phyloP scores from a whole-genome alignment of 345 rosid genomes.

The Eucalyptus caleyi region DNA sequence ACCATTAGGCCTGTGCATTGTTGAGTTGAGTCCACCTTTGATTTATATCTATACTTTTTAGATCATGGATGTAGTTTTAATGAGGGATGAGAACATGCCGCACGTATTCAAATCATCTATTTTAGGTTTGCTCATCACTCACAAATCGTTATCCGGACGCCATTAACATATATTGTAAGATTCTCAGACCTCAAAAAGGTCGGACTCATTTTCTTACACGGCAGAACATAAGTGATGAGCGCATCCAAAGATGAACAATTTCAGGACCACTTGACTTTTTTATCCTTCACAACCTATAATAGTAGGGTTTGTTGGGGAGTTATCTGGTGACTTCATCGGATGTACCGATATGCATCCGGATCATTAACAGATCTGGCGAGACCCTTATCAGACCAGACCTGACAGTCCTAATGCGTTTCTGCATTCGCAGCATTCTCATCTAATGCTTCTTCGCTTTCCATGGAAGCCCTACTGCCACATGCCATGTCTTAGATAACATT shows the following conservation, averaged over 20 bases:
- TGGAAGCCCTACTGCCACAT: too few species aligned
- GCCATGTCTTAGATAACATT: background rate
- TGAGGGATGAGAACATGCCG: background rate
- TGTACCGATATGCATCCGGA: background rate
- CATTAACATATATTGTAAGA: background rate
- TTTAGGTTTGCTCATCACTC: background rate
- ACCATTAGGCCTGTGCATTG: background rate
- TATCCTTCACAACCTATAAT: background rate
- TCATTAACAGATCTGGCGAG: background rate
- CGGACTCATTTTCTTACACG: background rate
- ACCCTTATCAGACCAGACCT: background rate
- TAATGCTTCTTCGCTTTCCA: too few species aligned
- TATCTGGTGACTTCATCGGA: background rate
- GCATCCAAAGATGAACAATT: background rate
- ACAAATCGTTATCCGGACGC: background rate
- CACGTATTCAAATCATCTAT: background rate
- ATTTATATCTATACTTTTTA: background rate
- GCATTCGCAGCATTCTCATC: too few species aligned
- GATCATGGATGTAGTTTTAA: background rate
- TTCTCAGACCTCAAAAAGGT: background rate
- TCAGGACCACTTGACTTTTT: background rate
- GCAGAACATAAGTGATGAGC: background rate
- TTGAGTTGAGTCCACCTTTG: background rate
- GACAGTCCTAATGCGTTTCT: too few species aligned
- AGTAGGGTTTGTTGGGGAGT: background rate